Evolutionary conservation across 352 stramenopile species (phyloP).

Genomic region (Phytophthora pluvialis): DNA sequence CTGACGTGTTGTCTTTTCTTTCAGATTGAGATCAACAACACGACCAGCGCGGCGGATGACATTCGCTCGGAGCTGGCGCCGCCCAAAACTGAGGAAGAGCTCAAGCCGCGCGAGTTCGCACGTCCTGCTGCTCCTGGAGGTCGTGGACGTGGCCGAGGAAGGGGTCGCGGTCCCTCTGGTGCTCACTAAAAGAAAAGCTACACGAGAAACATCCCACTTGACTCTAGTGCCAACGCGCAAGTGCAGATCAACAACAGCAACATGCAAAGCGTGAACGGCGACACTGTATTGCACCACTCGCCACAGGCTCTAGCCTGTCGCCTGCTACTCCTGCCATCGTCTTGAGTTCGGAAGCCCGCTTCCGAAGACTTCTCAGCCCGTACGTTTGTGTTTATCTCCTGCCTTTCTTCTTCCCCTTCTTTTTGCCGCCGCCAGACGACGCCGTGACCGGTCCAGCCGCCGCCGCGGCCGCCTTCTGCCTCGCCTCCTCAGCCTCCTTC

Average conservation of each 20-base stretch:
- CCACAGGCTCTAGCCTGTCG: conserved; percentile 26
- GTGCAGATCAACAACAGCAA: conserved; percentile 18
- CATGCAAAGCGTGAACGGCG: conserved; percentile 26
- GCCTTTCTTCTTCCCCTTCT: conserved; percentile 90
- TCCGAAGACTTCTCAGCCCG: not conserved
- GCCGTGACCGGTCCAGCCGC: conserved; percentile 34
- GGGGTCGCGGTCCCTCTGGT: conserved; percentile 42
- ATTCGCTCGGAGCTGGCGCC: conserved; percentile 66
- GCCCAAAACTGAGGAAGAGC: conserved; percentile 64
- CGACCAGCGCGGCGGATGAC: conserved; percentile 59
- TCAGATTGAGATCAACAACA: conserved; percentile 82
- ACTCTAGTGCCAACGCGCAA: conserved; percentile 5
- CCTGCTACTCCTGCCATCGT: conserved; percentile 9
- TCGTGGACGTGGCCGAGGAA: conserved; percentile 56
- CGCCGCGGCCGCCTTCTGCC: conserved; percentile 45
- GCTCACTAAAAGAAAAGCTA: conserved; percentile 21
- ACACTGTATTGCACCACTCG: conserved; percentile 22
- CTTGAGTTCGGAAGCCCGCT: not conserved
- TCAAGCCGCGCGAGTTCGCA: conserved; percentile 75
- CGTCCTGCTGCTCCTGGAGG: conserved; percentile 72
- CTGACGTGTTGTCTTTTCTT: conserved; percentile 7
- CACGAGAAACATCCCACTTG: too few species aligned
- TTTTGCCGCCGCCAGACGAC: conserved; percentile 64
- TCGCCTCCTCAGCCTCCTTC: conserved; percentile 71
- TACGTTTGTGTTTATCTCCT: conserved; percentile 62